These are phyloP conservation scores for Citrus sp. DNA, from an alignment of 345 rosid genomes.

Conservation along the genomic window DNA sequence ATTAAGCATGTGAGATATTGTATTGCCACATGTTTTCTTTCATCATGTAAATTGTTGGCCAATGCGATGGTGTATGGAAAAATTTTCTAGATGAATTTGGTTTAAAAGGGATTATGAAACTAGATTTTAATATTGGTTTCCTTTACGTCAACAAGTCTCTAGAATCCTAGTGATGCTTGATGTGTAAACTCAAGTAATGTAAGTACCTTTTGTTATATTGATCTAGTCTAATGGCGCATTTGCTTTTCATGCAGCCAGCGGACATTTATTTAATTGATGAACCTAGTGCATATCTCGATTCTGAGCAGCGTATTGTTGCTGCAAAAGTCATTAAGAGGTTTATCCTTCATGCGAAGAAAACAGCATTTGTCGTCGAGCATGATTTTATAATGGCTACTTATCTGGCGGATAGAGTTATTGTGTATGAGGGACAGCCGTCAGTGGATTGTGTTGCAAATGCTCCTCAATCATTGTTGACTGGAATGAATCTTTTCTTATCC, in stretches of 20 bases:
- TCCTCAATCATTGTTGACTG: conserved; percentile 92
- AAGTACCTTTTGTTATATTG: background rate
- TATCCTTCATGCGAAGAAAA: conserved; percentile 97
- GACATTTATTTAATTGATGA: conserved; percentile 97
- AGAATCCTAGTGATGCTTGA: background rate
- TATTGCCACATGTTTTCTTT: background rate
- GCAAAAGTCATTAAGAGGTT: conserved; percentile 97
- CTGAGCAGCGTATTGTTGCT: conserved; percentile 99
- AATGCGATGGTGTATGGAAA: background rate
- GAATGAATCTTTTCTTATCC: conserved; percentile 97
- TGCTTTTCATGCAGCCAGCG: conserved; percentile 71
- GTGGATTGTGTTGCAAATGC: conserved; percentile 87
- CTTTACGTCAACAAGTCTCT: background rate
- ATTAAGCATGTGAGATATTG: background rate
- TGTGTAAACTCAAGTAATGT: background rate
- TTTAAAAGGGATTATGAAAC: background rate
- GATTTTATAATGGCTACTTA: conserved; percentile 98
- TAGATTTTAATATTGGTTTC: background rate
- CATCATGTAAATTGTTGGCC: background rate
- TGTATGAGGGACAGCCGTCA: conserved; percentile 88
- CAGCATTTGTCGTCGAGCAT: conserved; percentile 98
- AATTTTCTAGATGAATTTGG: background rate
- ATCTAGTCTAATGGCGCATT: background rate
- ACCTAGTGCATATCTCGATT: conserved; percentile 98
- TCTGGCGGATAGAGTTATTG: conserved; percentile 92